Percentiles rank a stretch among this genome's conserved stretches.
phyloP scores from a whole-genome alignment of 345 rosid species.

The Eucalyptus polybractea region DNA sequence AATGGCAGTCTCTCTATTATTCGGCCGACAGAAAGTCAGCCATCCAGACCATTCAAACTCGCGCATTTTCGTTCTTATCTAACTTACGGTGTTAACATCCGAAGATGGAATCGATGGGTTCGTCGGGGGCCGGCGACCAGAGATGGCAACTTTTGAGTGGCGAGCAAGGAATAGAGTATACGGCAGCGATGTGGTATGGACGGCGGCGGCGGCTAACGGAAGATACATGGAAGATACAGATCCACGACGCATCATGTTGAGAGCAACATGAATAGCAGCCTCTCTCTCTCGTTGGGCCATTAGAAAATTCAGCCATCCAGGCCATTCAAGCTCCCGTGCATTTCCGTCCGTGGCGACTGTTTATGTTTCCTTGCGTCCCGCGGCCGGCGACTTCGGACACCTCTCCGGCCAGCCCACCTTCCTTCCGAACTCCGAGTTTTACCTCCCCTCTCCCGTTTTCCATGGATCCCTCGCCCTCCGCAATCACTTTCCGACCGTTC shows the following conservation, averaged over 20 bases:
- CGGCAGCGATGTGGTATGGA: background rate
- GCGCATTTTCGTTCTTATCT: no score
- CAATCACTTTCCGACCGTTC: background rate
- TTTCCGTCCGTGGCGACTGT: background rate
- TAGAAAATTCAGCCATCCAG: background rate
- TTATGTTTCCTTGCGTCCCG: background rate
- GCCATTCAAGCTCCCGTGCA: background rate
- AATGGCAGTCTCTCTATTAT: no score
- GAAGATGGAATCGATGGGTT: background rate
- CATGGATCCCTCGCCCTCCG: background rate
- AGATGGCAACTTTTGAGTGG: background rate
- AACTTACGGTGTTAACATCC: no score
- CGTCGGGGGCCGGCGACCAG: background rate
- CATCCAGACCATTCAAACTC: no score
- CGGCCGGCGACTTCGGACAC: background rate
- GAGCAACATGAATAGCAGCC: no score
- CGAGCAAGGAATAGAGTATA: background rate
- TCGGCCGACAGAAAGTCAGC: no score
- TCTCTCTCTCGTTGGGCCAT: background rate
- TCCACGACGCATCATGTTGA: background rate
- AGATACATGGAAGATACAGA: background rate
- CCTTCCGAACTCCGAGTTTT: background rate
- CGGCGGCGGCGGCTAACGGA: background rate
- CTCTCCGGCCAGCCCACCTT: background rate
- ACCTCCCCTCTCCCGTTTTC: background rate